These are phyloP conservation scores for Peronospora belbahrii DNA, from an alignment of 352 stramenopile genomes.

Conservation along the genomic window DNA sequence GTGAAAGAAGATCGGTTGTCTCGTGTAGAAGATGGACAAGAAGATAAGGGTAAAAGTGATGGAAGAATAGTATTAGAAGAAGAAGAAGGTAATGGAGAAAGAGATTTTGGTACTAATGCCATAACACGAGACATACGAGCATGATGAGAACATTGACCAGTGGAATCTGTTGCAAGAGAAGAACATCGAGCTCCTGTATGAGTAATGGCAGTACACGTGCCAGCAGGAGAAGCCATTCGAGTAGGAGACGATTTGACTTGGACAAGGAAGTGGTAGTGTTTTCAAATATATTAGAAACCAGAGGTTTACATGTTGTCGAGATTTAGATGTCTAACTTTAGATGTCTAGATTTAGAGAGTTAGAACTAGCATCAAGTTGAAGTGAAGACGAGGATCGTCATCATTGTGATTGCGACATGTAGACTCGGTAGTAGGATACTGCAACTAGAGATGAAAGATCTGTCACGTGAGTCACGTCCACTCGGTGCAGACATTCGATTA, in stretches of 20 bases:
- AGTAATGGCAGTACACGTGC: conserved; percentile 40
- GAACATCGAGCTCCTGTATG: conserved; percentile 63
- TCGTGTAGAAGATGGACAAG: conserved; percentile 23
- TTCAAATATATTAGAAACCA: no score
- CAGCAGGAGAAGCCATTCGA: no score
- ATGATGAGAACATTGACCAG: conserved; percentile 65
- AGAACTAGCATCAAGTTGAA: conserved; percentile 2
- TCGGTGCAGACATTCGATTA: conserved; percentile 12
- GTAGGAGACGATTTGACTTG: no score
- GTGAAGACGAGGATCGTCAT: neutral
- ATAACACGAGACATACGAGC: conserved; percentile 72
- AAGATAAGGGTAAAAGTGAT: conserved; percentile 8
- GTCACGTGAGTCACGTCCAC: conserved; percentile 2
- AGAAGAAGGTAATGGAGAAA: neutral
- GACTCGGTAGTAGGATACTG: neutral
- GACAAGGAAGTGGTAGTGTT: no score
- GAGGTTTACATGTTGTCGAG: no score
- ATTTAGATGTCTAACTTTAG: no score
- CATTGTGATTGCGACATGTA: neutral
- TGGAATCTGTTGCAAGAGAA: conserved; percentile 31
- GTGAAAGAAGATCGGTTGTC: no score
- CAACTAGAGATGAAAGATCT: neutral
- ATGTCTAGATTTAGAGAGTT: no score
- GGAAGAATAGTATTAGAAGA: neutral
- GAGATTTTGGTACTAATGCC: conserved; percentile 57